Conservation (phyloP, 1,284 basidiomycete genomes). For the Paramarasmius palmivorus region DNA sequence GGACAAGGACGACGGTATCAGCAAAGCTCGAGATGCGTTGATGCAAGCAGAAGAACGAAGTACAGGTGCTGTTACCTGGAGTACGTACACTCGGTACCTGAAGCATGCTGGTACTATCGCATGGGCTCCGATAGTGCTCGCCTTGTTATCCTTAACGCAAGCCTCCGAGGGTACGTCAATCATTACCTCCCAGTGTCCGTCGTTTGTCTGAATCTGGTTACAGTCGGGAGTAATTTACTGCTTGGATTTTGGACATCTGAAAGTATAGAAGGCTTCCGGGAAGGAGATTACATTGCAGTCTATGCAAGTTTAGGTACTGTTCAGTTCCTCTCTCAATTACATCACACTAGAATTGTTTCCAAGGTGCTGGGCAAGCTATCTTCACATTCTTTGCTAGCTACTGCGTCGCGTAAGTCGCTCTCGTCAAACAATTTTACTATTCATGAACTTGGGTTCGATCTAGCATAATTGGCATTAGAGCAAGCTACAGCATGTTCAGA, state of each 20-base stretch:
- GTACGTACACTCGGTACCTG: conserved; percentile 42
- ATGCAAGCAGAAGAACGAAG: conserved; percentile 39
- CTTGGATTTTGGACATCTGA: conserved; percentile 23
- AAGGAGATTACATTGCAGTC: conserved; percentile 51
- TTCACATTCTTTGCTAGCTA: conserved; percentile 45
- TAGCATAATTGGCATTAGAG: conserved; percentile 48
- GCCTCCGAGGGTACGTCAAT: conserved; percentile 13
- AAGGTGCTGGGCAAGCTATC: conserved; percentile 33
- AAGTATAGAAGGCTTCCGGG: conserved; percentile 30
- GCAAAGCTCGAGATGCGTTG: conserved; percentile 13
- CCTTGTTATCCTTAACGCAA: conserved; percentile 13
- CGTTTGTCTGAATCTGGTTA: not conserved
- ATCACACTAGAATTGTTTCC: not conserved
- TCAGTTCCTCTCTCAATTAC: not conserved
- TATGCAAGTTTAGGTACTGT: conserved; percentile 45
- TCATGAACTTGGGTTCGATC: conserved; percentile 5
- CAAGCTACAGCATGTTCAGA: conserved; percentile 51
- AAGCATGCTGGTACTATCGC: conserved; percentile 34
- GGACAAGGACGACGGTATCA: not conserved
- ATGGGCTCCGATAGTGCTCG: conserved; percentile 23
- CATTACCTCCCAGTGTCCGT: not conserved
- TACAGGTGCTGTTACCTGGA: conserved; percentile 33
- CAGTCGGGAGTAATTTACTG: conserved; percentile 21
- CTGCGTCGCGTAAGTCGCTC: conserved; percentile 33
- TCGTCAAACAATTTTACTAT: not conserved